These are phyloP conservation scores for Porphyra umbilicalis DNA, from an alignment of 31 red algal genomes.

Conservation along the genomic window DNA sequence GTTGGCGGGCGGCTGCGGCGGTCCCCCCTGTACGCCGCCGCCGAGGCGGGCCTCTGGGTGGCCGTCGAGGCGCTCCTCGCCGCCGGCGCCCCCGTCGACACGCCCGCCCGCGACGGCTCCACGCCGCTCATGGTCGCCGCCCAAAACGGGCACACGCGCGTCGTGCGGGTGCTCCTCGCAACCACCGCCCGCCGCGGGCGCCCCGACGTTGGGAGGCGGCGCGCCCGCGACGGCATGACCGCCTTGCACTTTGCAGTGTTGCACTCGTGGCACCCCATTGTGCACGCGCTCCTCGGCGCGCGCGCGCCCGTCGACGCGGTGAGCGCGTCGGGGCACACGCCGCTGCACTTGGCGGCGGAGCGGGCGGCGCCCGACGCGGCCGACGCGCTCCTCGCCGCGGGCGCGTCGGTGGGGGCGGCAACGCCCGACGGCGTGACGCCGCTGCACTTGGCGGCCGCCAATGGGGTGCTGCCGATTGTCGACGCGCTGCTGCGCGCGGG, in stretches of 20 bases:
- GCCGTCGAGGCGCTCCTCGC: not conserved
- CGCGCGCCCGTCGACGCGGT: not conserved
- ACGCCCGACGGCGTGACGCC: not conserved
- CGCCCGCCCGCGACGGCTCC: not conserved
- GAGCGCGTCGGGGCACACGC: not conserved
- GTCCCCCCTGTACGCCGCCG: not conserved
- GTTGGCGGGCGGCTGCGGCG: not conserved
- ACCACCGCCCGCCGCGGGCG: too few species aligned
- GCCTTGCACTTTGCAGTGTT: not conserved
- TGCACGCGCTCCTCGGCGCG: not conserved
- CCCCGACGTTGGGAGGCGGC: not conserved
- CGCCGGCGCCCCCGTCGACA: not conserved
- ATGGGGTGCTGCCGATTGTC: not conserved
- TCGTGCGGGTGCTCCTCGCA: not conserved
- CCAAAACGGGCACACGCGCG: not conserved
- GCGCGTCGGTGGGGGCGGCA: not conserved
- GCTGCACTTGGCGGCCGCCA: not conserved
- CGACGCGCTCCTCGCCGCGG: not conserved
- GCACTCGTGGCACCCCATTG: not conserved
- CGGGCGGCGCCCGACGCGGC: not conserved
- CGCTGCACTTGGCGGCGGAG: not conserved
- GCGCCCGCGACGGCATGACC: not conserved
- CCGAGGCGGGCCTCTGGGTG: not conserved
- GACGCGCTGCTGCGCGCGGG: not conserved
- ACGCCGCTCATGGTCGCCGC: not conserved